Percentiles rank a stretch among this genome's conserved stretches.
These are phyloP conservation scores for Erodium moschatum DNA, from an alignment of 441 rosid species.

Conservation along the genomic window DNA sequence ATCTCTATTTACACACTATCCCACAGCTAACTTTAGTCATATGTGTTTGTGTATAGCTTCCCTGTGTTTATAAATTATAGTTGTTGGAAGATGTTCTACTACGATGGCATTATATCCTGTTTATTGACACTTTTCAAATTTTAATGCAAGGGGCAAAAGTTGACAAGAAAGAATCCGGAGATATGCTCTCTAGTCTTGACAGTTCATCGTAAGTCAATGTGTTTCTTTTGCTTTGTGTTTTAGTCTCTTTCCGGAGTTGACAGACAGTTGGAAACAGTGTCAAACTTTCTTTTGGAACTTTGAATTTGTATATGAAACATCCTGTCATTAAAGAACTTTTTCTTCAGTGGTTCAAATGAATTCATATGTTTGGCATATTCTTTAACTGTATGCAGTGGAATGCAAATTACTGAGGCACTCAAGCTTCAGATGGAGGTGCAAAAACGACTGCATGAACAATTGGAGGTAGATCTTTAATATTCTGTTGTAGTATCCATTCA, in stretches of 20 bases:
- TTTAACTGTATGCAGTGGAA: constrained; percentile 50
- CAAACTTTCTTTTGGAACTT: too few species aligned
- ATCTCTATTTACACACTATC: constrained; percentile 11
- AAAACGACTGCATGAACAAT: constrained; percentile 86
- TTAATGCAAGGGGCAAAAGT: constrained; percentile 58
- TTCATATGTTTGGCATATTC: constrained; percentile 7
- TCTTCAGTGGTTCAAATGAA: neutral
- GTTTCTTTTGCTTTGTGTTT: constrained; percentile 16
- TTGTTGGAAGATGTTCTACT: constrained; percentile 1
- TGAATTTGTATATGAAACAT: neutral
- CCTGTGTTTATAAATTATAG: neutral
- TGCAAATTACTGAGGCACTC: constrained; percentile 97
- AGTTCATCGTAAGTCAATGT: constrained; percentile 77
- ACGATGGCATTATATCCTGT: neutral
- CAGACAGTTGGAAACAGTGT: neutral
- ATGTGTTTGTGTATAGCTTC: neutral
- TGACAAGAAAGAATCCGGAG: constrained; percentile 92
- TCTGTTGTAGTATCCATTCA: neutral
- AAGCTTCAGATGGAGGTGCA: constrained; percentile 97
- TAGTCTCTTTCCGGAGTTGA: constrained; percentile 3
- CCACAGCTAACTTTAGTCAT: neutral
- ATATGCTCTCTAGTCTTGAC: constrained; percentile 67
- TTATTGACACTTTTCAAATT: constrained; percentile 20
- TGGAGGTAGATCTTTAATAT: constrained; percentile 60
- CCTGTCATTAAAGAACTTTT: neutral